Conservation (phyloP, 768 basidiomycete genomes). For the Leccinellum rugosiceps region DNA sequence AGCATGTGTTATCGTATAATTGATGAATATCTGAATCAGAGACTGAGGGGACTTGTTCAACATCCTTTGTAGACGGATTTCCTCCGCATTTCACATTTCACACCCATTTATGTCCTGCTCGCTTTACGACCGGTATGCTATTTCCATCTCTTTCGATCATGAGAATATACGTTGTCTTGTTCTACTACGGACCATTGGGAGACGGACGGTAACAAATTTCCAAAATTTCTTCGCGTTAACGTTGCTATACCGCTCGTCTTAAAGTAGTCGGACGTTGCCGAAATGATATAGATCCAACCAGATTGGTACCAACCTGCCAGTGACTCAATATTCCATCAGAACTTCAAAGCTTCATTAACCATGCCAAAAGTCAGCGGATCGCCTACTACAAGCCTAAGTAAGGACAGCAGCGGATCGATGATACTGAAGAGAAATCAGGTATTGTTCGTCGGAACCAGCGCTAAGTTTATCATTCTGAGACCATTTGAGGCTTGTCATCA, state of each 20-base stretch:
- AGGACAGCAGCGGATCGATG: background rate
- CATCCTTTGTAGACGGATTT: constrained; percentile 33
- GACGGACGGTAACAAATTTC: background rate
- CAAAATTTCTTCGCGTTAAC: background rate
- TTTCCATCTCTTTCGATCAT: constrained; percentile 27
- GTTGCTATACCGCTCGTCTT: background rate
- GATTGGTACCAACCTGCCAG: too few species aligned
- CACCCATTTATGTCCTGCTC: constrained; percentile 69
- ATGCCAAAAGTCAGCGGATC: constrained; percentile 39
- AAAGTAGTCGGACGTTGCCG: background rate
- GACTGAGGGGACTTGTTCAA: constrained; percentile 15
- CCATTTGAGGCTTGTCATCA: constrained; percentile 40
- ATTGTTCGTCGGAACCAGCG: background rate
- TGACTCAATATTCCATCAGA: too few species aligned
- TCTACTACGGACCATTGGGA: constrained; percentile 22
- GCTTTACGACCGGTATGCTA: constrained; percentile 61
- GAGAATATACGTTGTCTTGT: constrained; percentile 38
- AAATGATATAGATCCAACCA: too few species aligned
- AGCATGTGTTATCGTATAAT: constrained; percentile 74
- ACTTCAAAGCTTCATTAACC: background rate
- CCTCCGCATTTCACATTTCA: constrained; percentile 51
- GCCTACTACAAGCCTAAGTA: background rate
- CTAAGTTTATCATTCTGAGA: background rate
- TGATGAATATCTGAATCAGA: constrained; percentile 23
- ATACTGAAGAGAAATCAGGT: constrained; percentile 28